phyloP scores from a whole-genome alignment of 2,329 filamentous ascomycete species.

The Diaporthe eres region DNA sequence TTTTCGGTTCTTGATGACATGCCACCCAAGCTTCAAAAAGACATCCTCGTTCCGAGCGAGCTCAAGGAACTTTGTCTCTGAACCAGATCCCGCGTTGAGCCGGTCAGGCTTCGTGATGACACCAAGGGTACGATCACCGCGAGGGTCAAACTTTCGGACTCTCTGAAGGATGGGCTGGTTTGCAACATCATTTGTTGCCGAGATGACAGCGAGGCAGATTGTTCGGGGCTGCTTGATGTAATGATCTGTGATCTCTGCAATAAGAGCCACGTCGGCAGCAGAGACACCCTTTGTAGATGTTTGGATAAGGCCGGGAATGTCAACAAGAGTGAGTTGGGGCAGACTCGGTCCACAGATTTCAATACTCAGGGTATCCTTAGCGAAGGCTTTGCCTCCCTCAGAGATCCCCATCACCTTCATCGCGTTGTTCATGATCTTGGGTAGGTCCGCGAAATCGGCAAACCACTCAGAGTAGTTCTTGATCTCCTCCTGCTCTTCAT shows the following conservation, averaged over 20 bases:
- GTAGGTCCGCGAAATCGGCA: background rate
- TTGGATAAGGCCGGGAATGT: conserved; percentile 36
- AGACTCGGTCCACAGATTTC: conserved; percentile 28
- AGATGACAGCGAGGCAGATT: conserved; percentile 28
- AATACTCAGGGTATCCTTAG: conserved; percentile 32
- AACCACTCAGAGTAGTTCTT: background rate
- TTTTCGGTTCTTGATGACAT: conserved; percentile 73
- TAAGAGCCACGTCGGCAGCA: background rate
- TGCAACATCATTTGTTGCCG: conserved; percentile 29
- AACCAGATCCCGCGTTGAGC: conserved; percentile 3
- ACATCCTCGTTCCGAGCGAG: conserved; percentile 35
- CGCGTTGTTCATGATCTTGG: conserved; percentile 7
- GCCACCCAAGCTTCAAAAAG: conserved; percentile 44
- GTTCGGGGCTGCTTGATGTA: conserved; percentile 35
- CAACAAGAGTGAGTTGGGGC: conserved; percentile 33
- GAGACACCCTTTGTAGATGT: conserved; percentile 17
- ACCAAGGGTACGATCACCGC: conserved; percentile 9
- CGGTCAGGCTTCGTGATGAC: conserved; percentile 34
- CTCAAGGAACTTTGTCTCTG: conserved; percentile 13
- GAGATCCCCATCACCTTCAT: conserved; percentile 26
- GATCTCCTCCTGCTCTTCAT: background rate
- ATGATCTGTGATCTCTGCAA: conserved; percentile 15
- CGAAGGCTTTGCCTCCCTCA: background rate
- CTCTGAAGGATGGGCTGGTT: conserved; percentile 30
- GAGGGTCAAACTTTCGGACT: conserved; percentile 25